phyloP scores from a whole-genome alignment of 345 rosid species.

The Eucalyptus victrix region DNA sequence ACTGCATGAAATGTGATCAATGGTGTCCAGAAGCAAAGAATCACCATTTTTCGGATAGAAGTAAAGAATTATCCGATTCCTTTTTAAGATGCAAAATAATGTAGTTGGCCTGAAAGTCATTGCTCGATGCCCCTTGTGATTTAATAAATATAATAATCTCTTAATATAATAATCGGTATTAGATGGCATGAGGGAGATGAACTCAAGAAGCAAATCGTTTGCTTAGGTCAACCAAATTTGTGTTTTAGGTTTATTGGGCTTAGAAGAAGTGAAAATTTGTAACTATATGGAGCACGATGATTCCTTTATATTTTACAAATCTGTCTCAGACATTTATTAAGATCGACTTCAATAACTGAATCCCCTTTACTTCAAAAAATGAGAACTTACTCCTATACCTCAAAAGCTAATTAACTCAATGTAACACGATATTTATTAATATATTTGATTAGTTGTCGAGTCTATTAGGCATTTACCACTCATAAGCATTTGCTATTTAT shows the following conservation, averaged over 20 bases:
- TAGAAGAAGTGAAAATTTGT: background rate
- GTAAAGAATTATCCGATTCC: background rate
- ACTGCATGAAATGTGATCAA: too few relatives aligned
- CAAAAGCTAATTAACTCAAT: background rate
- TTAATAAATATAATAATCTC: background rate
- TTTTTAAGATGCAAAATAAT: background rate
- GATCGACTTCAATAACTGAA: background rate
- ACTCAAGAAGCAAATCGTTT: background rate
- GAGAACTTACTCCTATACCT: background rate
- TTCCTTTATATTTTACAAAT: background rate
- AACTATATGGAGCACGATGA: background rate
- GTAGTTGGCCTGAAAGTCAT: background rate
- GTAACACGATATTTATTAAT: background rate
- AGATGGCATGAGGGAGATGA: background rate
- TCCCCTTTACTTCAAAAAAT: background rate
- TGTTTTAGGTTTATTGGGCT: background rate
- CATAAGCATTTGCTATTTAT: background rate
- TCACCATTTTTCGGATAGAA: background rate
- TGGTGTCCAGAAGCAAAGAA: background rate
- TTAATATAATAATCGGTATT: fast-evolving
- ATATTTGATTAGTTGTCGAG: background rate
- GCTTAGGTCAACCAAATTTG: background rate
- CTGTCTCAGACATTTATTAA: background rate
- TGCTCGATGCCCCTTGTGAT: background rate
- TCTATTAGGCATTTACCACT: background rate